Percentiles rank a stretch among this genome's conserved stretches.
These are phyloP conservation scores for Penicillium maclennaniae DNA, from an alignment of 495 filamentous ascomycete genomes.

Conservation along the genomic window DNA sequence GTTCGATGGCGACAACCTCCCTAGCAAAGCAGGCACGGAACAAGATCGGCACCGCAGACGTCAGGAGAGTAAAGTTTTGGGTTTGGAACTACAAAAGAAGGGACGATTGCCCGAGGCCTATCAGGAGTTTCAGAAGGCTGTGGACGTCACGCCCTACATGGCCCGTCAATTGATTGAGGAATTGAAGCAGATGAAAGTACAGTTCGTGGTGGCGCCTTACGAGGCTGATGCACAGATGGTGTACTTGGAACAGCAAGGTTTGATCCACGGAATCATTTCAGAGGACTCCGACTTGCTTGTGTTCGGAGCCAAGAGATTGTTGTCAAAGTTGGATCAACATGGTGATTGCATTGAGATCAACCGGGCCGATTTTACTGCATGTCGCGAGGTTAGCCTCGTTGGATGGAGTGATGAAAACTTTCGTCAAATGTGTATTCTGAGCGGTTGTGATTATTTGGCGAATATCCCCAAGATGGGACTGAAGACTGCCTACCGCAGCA, in stretches of 20 bases:
- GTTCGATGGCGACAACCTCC: conserved; percentile 94
- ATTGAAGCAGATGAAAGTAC: conserved; percentile 70
- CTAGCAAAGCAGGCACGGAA: conserved; percentile 94
- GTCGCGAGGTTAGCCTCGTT: conserved; percentile 79
- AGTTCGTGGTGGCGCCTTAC: conserved; percentile 93
- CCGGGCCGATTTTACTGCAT: conserved; percentile 79
- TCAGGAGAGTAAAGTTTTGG: conserved; percentile 66
- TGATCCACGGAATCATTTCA: conserved; percentile 83
- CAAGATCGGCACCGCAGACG: conserved; percentile 62
- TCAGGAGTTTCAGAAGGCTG: conserved; percentile 85
- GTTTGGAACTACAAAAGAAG: conserved; percentile 74
- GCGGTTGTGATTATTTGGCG: conserved; percentile 94
- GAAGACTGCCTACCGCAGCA: conserved; percentile 85
- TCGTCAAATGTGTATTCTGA: conserved; percentile 91
- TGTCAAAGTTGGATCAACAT: conserved; percentile 93
- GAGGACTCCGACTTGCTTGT: conserved; percentile 97
- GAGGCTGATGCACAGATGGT: conserved; percentile 96
- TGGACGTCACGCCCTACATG: conserved; percentile 97
- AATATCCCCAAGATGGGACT: conserved; percentile 82
- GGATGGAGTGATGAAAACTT: conserved; percentile 93
- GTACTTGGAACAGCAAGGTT: conserved; percentile 81
- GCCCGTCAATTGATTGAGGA: conserved; percentile 88
- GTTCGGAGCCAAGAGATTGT: conserved; percentile 82
- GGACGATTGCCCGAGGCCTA: conserved; percentile 79
- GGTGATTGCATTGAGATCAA: conserved; percentile 91